Percentiles rank a stretch among this genome's conserved stretches.
phyloP scores from a whole-genome alignment of 2,329 filamentous ascomycete species.

The Apiospora aurea region DNA sequence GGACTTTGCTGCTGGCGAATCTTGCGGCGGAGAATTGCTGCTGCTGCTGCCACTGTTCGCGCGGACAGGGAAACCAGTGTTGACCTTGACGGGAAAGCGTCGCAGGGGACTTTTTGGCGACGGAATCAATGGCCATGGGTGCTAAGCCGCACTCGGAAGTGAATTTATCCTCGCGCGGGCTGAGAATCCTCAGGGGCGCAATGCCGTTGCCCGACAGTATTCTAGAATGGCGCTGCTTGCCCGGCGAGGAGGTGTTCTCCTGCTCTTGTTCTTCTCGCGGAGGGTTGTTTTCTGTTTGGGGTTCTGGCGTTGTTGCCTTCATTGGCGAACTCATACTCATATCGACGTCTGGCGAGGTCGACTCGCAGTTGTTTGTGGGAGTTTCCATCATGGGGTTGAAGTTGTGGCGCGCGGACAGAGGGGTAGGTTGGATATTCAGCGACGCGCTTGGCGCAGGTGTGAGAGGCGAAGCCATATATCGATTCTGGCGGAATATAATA shows the following conservation, averaged over 20 bases:
- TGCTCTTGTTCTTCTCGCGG: constrained; percentile 39
- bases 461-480: constrained; percentile 24
- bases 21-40: neutral
- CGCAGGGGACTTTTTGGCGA: constrained; percentile 44
- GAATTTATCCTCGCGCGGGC: constrained; percentile 34
- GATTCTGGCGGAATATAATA: neutral
- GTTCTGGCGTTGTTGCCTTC: neutral
- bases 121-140: neutral
- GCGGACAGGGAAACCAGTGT: constrained; percentile 31
- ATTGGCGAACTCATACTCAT: neutral
- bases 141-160: constrained; percentile 31
- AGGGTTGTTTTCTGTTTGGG: neutral
- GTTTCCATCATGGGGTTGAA: constrained; percentile 3
- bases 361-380: constrained; percentile 5
- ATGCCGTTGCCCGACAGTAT: constrained; percentile 64
- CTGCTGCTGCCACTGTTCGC: neutral
- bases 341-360: neutral
- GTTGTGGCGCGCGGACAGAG: constrained; percentile 14
- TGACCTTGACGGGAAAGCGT: constrained; percentile 52
- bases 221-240: constrained; percentile 56
- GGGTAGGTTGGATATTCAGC: constrained; percentile 15
- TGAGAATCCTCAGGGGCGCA: constrained; percentile 64
- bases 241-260: constrained; percentile 56
- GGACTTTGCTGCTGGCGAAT: constrained; percentile 24
- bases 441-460: constrained; percentile 21